Evolutionary conservation across 2,329 filamentous ascomycete species (phyloP).

Genomic region (Xylaria polymorpha): DNA sequence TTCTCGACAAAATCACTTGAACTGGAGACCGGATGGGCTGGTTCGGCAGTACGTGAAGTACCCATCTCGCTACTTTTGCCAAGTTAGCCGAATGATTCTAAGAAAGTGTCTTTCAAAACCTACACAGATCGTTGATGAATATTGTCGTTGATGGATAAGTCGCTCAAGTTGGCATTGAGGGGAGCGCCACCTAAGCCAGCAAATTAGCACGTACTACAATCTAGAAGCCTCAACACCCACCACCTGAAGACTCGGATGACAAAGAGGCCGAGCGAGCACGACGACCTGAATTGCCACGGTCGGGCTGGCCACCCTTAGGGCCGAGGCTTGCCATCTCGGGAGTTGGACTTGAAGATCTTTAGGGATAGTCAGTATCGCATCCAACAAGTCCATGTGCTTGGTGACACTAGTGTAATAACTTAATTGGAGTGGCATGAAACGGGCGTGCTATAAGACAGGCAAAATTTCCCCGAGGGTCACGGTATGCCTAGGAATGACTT

Average conservation of each 20-base stretch:
- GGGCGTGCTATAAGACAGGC: not conserved
- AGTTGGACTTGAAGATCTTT: conserved; percentile 5
- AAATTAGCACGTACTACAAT: conserved; percentile 18
- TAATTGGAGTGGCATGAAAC: too few species aligned
- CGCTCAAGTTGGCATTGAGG: conserved; percentile 30
- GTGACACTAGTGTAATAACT: not conserved
- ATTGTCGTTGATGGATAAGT: conserved; percentile 26
- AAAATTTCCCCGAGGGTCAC: not conserved
- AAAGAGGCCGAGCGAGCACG: conserved; percentile 35
- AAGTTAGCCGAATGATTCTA: conserved; percentile 11
- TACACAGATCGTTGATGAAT: conserved; percentile 35
- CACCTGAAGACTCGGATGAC: conserved; percentile 37
- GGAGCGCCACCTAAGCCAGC: conserved; percentile 30
- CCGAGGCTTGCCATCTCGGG: conserved; percentile 32
- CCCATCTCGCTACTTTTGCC: conserved; percentile 29
- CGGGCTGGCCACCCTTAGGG: conserved; percentile 4
- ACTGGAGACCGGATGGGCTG: not conserved
- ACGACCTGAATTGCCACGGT: conserved; percentile 8
- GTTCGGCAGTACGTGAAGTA: conserved; percentile 12
- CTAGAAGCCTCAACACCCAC: conserved; percentile 14
- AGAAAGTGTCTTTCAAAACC: not conserved
- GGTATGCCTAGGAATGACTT: not conserved
- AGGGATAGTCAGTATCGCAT: conserved; percentile 2
- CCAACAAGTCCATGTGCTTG: too few species aligned
- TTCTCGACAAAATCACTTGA: conserved; percentile 14